Conservation (phyloP, 305 asterid genomes). For the Plantago coronopus region DNA sequence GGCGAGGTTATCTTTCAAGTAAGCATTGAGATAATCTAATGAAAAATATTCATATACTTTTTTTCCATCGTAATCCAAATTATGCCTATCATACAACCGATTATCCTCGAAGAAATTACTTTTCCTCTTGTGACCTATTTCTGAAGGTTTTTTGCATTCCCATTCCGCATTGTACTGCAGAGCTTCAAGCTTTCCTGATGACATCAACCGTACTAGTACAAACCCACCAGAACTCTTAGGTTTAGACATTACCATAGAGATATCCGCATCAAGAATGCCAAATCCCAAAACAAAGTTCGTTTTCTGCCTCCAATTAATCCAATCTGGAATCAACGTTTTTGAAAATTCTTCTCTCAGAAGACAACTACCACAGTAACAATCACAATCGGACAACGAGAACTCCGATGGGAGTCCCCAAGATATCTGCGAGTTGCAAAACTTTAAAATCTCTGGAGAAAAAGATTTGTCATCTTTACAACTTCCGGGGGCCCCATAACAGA, state of each 20-base stretch:
- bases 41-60: conserved; percentile 36
- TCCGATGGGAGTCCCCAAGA: conserved; percentile 64
- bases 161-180: conserved; percentile 52
- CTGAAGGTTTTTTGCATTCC: conserved; percentile 32
- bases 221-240: conserved; percentile 48
- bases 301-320: conserved; percentile 90
- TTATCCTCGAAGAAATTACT: conserved; percentile 29
- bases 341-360: conserved; percentile 43
- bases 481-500: conserved; percentile 57
- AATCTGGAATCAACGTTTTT: conserved; percentile 44
- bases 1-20: conserved; percentile 45
- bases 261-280: conserved; percentile 43
- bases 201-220: conserved; percentile 48
- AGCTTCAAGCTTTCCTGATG: conserved; percentile 73
- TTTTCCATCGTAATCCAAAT: conserved; percentile 29
- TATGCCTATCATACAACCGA: conserved; percentile 35
- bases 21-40: conserved; percentile 48
- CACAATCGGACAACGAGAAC: conserved; percentile 42
- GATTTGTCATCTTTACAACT: conserved; percentile 19
- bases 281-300: conserved; percentile 55
- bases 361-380: conserved; percentile 61
- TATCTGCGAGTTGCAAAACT: conserved; percentile 35
- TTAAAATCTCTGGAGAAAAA: conserved; percentile 33
- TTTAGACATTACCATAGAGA: conserved; percentile 29
- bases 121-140: conserved; percentile 38